phyloP scores from a whole-genome alignment of 2,329 filamentous ascomycete species.

The Proliferodiscus dingleyae region DNA sequence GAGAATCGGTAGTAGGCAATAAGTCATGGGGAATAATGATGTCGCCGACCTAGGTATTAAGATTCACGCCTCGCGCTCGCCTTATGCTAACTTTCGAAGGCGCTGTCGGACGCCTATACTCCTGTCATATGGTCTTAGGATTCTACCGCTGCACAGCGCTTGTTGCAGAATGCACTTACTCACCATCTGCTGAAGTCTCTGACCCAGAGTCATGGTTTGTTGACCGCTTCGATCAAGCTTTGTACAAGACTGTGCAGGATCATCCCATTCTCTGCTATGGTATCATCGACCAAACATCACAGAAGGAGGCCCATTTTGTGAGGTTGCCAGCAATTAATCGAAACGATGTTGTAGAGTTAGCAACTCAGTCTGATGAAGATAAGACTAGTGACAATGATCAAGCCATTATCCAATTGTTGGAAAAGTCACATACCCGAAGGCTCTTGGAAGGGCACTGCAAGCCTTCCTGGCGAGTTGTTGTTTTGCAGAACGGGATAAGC shows the following conservation, averaged over 20 bases:
- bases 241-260: conserved; percentile 5
- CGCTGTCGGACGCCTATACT: neutral
- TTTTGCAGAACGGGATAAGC: conserved; percentile 7
- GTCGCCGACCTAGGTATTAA: neutral
- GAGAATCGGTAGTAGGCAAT: no score
- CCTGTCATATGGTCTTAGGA: neutral
- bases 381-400: conserved; percentile 1
- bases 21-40: neutral
- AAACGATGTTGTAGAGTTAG: conserved; percentile 8
- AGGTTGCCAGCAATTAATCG: conserved; percentile 3
- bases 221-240: neutral
- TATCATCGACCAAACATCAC: conserved; percentile 3
- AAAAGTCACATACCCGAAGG: conserved; percentile 1
- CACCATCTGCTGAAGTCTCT: neutral
- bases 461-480: conserved; percentile 9
- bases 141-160: neutral
- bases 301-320: conserved; percentile 7
- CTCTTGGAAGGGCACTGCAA: conserved; percentile 1
- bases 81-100: neutral
- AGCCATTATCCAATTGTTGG: neutral
- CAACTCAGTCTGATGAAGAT: neutral
- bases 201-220: neutral
- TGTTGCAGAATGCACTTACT: neutral
- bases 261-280: conserved; percentile 13
- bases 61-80: neutral